Conservation (phyloP, 176 grass and related monocot genomes). For the Lolium multiflorum region DNA sequence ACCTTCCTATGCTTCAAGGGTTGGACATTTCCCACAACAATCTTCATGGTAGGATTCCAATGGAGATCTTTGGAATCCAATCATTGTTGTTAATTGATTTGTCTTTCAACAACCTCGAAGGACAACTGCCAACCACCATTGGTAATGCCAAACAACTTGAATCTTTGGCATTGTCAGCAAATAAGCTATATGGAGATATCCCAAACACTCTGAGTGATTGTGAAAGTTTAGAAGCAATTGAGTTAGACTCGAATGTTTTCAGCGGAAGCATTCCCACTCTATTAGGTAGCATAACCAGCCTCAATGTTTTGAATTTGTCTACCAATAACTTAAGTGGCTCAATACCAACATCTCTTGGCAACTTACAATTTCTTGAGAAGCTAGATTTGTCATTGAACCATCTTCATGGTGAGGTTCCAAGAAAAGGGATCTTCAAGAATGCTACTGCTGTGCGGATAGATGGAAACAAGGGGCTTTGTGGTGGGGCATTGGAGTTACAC, state of each 20-base stretch:
- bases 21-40: neutral
- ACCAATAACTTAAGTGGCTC: neutral
- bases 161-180: neutral
- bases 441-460: neutral
- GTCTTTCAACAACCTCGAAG: neutral
- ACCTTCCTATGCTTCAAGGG: neutral
- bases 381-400: conserved; percentile 11
- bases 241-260: neutral
- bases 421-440: conserved; percentile 4
- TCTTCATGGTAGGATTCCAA: neutral
- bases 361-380: neutral
- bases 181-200: neutral
- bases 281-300: neutral
- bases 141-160: neutral
- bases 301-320: neutral
- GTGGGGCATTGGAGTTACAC: neutral
- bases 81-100: neutral
- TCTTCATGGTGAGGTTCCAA: neutral
- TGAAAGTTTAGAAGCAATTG: neutral
- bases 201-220: conserved; percentile 5
- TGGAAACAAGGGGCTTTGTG: neutral
- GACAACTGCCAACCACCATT: neutral
- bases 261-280: neutral
- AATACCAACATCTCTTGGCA: neutral
- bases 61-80: neutral